Evolutionary conservation across 257 asterid species (phyloP), one percentile per base, ranked within the genome.

Genomic region (Gentiana macrophylla): DNA sequence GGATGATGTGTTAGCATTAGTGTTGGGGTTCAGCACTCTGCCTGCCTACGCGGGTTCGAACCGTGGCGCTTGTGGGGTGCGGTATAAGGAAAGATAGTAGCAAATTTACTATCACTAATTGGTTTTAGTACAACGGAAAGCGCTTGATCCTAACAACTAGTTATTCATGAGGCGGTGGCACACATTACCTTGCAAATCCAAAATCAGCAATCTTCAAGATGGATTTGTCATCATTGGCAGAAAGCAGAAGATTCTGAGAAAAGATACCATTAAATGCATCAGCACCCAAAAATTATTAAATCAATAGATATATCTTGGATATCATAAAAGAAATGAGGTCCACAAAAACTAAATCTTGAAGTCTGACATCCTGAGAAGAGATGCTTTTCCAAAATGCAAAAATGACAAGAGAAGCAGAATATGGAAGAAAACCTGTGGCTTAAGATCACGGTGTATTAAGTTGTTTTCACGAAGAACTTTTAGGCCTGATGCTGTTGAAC

Each of bases 401-500:
- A 56, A 0, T 11, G 13, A 50, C 47, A 13, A 15, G 35, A 0
- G 34, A 8, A 37, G 6, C 12, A 8, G n/a, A n/a, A 37, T 4
- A 50, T 10, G 47, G 47, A 66, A 41, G 63, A 75, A 56, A 65
- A 91, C 98, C 98, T 87, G 98, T 50, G 98, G 98, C 64, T 91
- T 91, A 47, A 91, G 67, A 72, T 91, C 98, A 62, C 98, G 91
- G 60, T 87, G 98, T 56, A 91, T 91, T 44, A 91, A 71, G 74
- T 83, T 83, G 82, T 76, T 78, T 12, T 85, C 85, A 8, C 93
- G 95, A 52, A 91, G 93, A 64, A 87, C 77, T 70, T 87, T 83
- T 67, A 91, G 81, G 65, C 98, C 98, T 53, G 86, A 77, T 24
- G 97, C 98, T 91, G 84, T 70, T 66, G 53, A 50, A 37, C 49